phyloP scores from a whole-genome alignment of 768 basidiomycete genomes.

The Mycena metata region DNA sequence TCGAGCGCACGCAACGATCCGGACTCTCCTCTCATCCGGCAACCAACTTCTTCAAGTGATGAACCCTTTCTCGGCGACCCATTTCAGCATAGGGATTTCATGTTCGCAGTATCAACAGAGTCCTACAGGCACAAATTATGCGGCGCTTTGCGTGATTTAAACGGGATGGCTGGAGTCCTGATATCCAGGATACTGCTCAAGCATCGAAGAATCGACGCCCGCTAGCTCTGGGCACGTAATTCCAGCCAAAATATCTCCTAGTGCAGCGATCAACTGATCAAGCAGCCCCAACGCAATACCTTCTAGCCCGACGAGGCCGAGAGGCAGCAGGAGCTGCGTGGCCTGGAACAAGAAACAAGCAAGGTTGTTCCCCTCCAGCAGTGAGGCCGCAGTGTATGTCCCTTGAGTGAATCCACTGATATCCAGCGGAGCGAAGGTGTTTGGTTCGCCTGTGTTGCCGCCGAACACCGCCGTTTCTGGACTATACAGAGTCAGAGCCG shows the following conservation, averaged over 20 bases:
- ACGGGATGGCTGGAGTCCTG: not conserved
- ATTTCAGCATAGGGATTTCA: too few species aligned
- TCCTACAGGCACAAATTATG: too few species aligned
- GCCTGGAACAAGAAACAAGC: conserved; percentile 12
- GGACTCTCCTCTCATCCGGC: too few species aligned
- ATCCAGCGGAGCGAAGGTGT: conserved; percentile 1
- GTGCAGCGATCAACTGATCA: not conserved
- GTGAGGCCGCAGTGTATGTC: not conserved
- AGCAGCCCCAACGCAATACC: not conserved
- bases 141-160: too few species aligned
- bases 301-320: not conserved
- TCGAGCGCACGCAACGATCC: too few species aligned
- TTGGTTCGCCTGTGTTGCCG: not conserved
- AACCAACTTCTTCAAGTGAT: too few species aligned
- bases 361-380: conserved; percentile 1
- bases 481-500: not conserved
- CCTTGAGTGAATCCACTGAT: not conserved
- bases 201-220: not conserved
- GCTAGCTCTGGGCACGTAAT: not conserved
- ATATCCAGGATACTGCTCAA: conserved; percentile 10
- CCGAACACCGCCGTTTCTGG: not conserved
- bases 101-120: too few species aligned
- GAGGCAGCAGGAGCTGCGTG: not conserved
- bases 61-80: too few species aligned
- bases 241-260: not conserved